phyloP scores from a whole-genome alignment of 441 rosid species.

The Manihot esculenta region DNA sequence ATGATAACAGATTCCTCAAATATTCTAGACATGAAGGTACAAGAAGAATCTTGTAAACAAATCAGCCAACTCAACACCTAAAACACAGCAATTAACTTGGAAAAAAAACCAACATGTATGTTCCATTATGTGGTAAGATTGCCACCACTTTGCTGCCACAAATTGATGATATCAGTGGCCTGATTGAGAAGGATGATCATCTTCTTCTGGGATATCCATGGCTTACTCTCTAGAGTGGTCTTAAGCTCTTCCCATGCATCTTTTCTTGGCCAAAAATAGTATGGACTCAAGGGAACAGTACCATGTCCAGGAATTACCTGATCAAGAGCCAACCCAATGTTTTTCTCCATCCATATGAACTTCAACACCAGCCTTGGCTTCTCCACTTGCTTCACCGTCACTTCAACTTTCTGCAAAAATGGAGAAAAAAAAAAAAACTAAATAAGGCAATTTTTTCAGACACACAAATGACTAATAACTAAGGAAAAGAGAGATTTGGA shows the following conservation, averaged over 20 bases:
- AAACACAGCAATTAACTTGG: background rate
- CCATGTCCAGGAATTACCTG: slow-evolving; percentile 85
- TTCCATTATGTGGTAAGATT: slow-evolving; percentile 38
- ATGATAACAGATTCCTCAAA: background rate
- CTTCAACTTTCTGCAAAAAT: slow-evolving; percentile 43
- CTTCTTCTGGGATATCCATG: slow-evolving; percentile 93
- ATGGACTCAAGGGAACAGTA: slow-evolving; percentile 77
- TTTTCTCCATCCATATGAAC: slow-evolving; percentile 99
- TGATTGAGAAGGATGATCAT: slow-evolving; percentile 92
- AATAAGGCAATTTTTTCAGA: background rate
- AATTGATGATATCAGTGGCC: slow-evolving; percentile 93
- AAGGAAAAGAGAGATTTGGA: slow-evolving; percentile 11
- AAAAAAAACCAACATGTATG: background rate
- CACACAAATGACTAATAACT: background rate
- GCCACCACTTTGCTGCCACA: slow-evolving; percentile 97
- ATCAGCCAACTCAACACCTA: slow-evolving; percentile 1
- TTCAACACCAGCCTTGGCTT: slow-evolving; percentile 77
- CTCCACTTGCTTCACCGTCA: slow-evolving; percentile 52
- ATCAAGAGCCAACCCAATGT: slow-evolving; percentile 83
- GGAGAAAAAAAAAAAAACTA: background rate
- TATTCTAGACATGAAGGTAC: background rate
- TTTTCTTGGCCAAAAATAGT: slow-evolving; percentile 93
- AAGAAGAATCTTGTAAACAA: background rate
- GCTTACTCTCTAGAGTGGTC: slow-evolving; percentile 75
- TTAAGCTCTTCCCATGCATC: slow-evolving; percentile 99